Base-by-base conservation (phyloP, 306 rosid species). In the Echinosophora koreensis region DNA sequence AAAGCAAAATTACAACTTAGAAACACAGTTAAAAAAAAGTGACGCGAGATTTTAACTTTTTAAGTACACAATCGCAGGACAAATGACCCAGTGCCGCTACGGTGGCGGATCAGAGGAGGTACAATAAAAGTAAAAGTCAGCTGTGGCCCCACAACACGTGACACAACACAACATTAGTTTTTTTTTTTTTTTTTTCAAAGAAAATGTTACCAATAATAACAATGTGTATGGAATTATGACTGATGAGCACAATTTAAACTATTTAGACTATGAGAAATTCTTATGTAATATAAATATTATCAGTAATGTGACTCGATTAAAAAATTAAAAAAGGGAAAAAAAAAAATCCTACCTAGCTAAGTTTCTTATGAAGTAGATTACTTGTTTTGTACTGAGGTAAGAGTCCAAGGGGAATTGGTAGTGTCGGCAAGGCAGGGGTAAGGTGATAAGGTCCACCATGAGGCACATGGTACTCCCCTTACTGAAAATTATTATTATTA, bases 381-480 rank as follows among this genome's bases (percentile, higher is more conserved):
- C 39, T 16, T 16, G 59, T 46, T 52, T 28, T 18, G 63, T 65
- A 76, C 66, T 61, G 70, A 73, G 57, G 86, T 88, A 68, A 22
- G 22, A 22, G 22, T 22, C 22, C 1, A 22, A 22, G 74, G 73
- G 41, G 55, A 77, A 42, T 85, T 70, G 62, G 42, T 80, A 86
- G 86, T 87, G 98, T 91, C 95, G 95, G 97, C 89, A 83, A 46
- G 27, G 22, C 56, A 65, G 76, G 57, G 32, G 78, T 39, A 78
- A 78, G 86, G n/a, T n/a, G n/a, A n/a, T n/a, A n/a, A n/a, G n/a
- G 84, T 74, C 83, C 78, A 63, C 77, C 59, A n/a, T 34, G 8
- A 15, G 50, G 16, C 79, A 73, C 82, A 71, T 76, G 85, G 81
- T 39, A 27, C 75, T 60, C 18, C 46, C 61, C 77, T 32, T 60